Conservation (phyloP, 1,284 basidiomycete genomes). For the Trichosporon sp. region DNA sequence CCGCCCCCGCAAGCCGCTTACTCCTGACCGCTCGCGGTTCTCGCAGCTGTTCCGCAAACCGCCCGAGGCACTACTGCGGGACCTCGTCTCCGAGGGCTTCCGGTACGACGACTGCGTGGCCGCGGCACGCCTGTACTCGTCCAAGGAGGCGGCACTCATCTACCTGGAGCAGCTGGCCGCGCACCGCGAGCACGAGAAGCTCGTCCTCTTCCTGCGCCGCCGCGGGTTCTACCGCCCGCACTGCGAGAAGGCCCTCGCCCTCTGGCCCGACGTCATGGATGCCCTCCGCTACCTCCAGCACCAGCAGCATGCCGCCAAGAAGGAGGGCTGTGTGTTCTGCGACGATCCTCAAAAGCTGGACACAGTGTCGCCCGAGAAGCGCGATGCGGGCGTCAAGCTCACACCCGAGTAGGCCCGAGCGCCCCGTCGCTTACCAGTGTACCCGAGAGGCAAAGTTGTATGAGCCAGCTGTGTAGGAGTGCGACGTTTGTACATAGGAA, state of each 20-base stretch:
- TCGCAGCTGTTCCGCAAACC: background rate
- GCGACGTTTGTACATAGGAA: background rate
- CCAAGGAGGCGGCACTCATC: background rate
- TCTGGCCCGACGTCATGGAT: background rate
- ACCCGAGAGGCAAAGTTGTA: background rate
- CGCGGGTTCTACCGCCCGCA: background rate
- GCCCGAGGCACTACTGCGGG: background rate
- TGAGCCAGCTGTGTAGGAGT: background rate
- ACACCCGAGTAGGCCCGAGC: background rate
- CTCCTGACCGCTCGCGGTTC: background rate
- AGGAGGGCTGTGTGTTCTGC: background rate
- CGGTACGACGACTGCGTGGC: background rate
- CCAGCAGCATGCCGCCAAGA: background rate
- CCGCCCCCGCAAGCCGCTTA: background rate
- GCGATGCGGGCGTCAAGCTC: background rate
- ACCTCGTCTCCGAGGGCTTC: background rate
- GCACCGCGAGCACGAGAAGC: background rate
- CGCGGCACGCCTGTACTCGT: background rate
- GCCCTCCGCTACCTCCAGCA: background rate
- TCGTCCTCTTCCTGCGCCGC: background rate
- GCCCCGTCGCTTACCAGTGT: too few species aligned
- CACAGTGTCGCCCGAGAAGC: background rate
- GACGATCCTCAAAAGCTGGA: background rate
- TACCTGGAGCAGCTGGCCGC: background rate
- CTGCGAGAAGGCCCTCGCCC: background rate